Evolutionary conservation across 2,329 filamentous ascomycete genomes (phyloP).

Genomic region (Aspergillus jensenii): DNA sequence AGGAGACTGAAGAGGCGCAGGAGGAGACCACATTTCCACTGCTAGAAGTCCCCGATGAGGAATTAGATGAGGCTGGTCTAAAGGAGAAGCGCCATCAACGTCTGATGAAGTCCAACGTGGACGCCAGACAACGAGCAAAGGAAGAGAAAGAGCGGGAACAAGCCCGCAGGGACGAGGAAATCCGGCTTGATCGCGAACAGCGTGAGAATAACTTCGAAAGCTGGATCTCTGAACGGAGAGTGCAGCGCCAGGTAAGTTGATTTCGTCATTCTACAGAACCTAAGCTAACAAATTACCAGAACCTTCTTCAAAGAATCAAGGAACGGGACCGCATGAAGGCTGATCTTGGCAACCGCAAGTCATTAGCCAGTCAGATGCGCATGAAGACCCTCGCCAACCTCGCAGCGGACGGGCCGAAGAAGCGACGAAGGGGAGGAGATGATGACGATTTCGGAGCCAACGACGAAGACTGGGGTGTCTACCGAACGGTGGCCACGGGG

Average conservation of each 20-base stretch:
- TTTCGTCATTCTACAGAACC: background rate
- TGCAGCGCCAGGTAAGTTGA: conserved; percentile 58
- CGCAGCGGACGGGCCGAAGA: conserved; percentile 80
- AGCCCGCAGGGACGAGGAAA: conserved; percentile 77
- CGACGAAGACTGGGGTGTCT: conserved; percentile 97
- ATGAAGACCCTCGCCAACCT: conserved; percentile 99
- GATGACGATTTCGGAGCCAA: conserved; percentile 97
- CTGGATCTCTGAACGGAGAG: conserved; percentile 82
- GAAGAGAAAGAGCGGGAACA: conserved; percentile 93
- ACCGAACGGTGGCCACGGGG: conserved; percentile 85
- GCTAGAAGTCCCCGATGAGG: conserved; percentile 83
- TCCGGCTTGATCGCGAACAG: conserved; percentile 77
- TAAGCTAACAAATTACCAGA: conserved; percentile 41
- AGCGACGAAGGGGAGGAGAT: conserved; percentile 84
- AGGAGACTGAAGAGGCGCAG: conserved; percentile 74
- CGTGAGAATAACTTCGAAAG: conserved; percentile 79
- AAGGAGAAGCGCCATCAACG: conserved; percentile 93
- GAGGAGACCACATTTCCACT: conserved; percentile 81
- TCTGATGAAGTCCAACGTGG: conserved; percentile 90
- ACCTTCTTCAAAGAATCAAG: conserved; percentile 79
- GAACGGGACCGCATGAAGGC: conserved; percentile 90
- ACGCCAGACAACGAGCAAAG: conserved; percentile 89
- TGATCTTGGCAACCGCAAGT: conserved; percentile 94
- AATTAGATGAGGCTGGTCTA: conserved; percentile 85
- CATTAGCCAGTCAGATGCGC: conserved; percentile 89